Base-by-base conservation (phyloP, 768 basidiomycete genomes). In the Leccinum incarnatum region DNA sequence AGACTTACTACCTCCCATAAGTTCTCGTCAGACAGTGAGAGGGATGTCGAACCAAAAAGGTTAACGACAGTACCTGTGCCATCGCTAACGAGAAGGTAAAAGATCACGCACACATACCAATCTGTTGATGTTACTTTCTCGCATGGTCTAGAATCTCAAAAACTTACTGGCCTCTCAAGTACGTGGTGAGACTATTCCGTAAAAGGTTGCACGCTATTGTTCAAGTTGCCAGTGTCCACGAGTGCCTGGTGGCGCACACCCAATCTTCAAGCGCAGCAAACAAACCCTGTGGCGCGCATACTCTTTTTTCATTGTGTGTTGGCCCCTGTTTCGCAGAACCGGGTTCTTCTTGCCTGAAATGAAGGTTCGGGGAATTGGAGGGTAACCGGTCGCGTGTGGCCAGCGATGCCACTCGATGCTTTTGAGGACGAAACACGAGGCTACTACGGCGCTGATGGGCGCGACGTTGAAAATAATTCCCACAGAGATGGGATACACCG, bases 401-500 rank as follows among this genome's bases (percentile, higher is more conserved):
- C 47, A 32, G 14, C 12, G 34, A 8, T n/a, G 19, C 5, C 19
- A 12, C 19, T 19, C 2, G 15, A 48, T 2, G 0, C 7, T 17
- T 54, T 36, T 49, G 27, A 29, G 23, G 27, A 9, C 29, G 23
- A 36, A 14, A 19, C 25, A 47, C 40, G 57, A 42, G 32, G 46
- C 57, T 42, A 51, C 45, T 47, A 51, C 45, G 51, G 59, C 34
- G 56, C 51, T 45, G 53, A 25, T 46, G 36, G 25, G 32, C 25
- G 45, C 54, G 12, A 32, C 4, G 17, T 17, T 47, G 46, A 11
- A 42, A 11, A 17, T 4, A 0, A 11, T 71, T 69, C 68, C 61
- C 68, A 71, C 59, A 54, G 40, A 10, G 61, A 65, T 69, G 69
- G 56, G 62, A 71, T 49, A 55, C 15, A 25, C 25, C 30, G 14